A percentile compares a stretch with the other conserved stretches of the same genome.
Evolutionary conservation across 2,329 filamentous ascomycete genomes (phyloP).

Genomic region (Macrophomina tecta): DNA sequence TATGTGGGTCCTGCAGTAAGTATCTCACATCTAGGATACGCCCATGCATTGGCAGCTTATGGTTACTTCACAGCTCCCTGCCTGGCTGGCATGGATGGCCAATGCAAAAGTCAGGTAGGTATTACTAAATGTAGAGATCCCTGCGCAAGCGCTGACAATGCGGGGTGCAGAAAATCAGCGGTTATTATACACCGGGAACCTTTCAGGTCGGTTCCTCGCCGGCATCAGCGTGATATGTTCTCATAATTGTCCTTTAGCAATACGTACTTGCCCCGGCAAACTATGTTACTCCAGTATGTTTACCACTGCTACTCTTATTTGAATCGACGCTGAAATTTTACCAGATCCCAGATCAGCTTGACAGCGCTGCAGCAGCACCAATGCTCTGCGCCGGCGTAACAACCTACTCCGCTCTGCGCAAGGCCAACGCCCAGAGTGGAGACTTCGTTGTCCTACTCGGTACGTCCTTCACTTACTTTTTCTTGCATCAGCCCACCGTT

Average conservation of each 20-base stretch:
- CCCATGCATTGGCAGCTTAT: neutral
- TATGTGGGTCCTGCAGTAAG: conserved; percentile 54
- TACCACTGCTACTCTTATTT: neutral
- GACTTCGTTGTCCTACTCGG: conserved; percentile 64
- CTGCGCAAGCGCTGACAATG: neutral
- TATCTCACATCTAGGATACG: conserved; percentile 3
- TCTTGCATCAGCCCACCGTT: neutral
- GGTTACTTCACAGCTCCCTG: conserved; percentile 49
- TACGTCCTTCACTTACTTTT: neutral
- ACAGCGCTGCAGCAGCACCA: conserved; percentile 67
- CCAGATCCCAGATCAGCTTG: conserved; percentile 62
- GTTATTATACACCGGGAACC: conserved; percentile 73
- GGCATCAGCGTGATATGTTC: too few species aligned
- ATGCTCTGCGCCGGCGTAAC: conserved; percentile 73
- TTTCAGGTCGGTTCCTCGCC: conserved; percentile 53
- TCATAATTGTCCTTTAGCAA: conserved; percentile 52
- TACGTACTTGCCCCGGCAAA: conserved; percentile 68
- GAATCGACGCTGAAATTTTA: neutral
- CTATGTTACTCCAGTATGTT: conserved; percentile 71
- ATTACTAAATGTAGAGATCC: neutral
- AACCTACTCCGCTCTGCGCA: conserved; percentile 69
- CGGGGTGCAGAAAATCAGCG: conserved; percentile 56
- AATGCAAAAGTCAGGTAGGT: conserved; percentile 56
- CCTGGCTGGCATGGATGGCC: conserved; percentile 60
- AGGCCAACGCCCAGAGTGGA: conserved; percentile 63